Percentiles rank a stretch among this genome's conserved stretches.
Evolutionary conservation across 345 rosid genomes (phyloP).

Genomic region (Gossypioides kirkii): DNA sequence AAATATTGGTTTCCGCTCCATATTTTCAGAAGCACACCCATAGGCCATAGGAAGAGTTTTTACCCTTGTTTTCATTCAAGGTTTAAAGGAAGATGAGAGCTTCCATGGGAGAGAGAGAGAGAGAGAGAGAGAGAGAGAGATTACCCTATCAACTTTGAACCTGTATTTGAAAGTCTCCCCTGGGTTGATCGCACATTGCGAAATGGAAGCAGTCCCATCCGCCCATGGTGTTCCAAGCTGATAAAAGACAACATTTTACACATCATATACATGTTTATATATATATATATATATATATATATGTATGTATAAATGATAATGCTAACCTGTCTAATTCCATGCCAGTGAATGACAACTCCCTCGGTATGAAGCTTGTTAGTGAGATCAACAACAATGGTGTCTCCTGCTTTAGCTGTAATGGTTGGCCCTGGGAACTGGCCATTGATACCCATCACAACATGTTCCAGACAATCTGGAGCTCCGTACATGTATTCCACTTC

Average conservation of each 20-base stretch:
- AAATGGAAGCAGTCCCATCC: constrained; percentile 77
- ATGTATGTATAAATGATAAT: not conserved
- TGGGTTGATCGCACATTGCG: constrained; percentile 70
- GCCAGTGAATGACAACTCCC: constrained; percentile 92
- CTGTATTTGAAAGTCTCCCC: constrained; percentile 78
- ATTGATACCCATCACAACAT: constrained; percentile 63
- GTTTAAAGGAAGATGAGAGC: not conserved
- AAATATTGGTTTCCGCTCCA: no score
- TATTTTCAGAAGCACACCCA: no score
- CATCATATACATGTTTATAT: not conserved
- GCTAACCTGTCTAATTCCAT: constrained; percentile 77
- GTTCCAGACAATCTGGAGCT: constrained; percentile 71
- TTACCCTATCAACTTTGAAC: constrained; percentile 66
- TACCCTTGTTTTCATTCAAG: not conserved
- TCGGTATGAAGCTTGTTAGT: constrained; percentile 65
- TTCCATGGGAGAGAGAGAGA: not conserved
- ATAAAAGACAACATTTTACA: not conserved
- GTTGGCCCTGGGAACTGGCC: constrained; percentile 90
- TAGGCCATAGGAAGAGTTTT: not conserved
- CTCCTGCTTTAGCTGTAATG: constrained; percentile 54
- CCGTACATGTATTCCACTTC: constrained; percentile 54
- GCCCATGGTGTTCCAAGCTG: constrained; percentile 86
- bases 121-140: no score
- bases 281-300: not conserved
- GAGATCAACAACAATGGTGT: constrained; percentile 50